Base-by-base conservation (phyloP, 495 filamentous ascomycete genomes). In the Aspergillus bertholletiae region DNA sequence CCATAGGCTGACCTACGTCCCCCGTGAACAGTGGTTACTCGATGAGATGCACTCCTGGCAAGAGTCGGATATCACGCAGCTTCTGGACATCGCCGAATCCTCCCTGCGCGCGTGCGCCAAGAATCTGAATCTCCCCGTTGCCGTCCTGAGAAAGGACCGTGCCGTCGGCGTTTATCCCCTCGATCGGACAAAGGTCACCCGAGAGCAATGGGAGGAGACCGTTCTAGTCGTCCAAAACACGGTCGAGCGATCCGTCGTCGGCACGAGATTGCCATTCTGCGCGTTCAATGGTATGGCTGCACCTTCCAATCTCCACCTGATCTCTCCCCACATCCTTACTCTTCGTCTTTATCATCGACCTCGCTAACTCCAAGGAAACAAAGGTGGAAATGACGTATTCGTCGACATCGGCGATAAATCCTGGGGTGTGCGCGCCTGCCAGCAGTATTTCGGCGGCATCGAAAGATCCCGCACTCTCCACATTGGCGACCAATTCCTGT, bases 351-450 rank as follows among this genome's bases (percentile, higher is more conserved):
- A n/a, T n/a, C n/a, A n/a, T n/a, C n/a, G n/a, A n/a, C n/a, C n/a
- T n/a, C n/a, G n/a, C n/a, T n/a, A n/a, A n/a, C n/a, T n/a, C n/a
- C n/a, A n/a, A n/a, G n/a, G n/a, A n/a, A n/a, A n/a, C n/a, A 40
- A 22, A 82, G 81, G 91, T 21, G 92, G 93, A 7, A 92, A 95
- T 53, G 92, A 97, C 65, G 90, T 97, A 21, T 99, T 99, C 65
- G 93, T 99, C 34, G 95, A 99, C 71, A 97, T 99, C 60, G 95
- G 95, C 46, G 95, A 99, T 69, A 99, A 99, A 67, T 88, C 87
- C 37, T 93, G 90, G 85, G 95, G 95, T 54, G 95, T 99, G 21
- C 75, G 88, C 11, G 90, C 88, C 0, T 96, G 90, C 53, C 94
- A 97, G 74, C 78, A 82, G n/a, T 99, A 91, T 74, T 96, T 97